Evolutionary conservation across 768 basidiomycete species (phyloP).

Genomic region (Russula brevipes): DNA sequence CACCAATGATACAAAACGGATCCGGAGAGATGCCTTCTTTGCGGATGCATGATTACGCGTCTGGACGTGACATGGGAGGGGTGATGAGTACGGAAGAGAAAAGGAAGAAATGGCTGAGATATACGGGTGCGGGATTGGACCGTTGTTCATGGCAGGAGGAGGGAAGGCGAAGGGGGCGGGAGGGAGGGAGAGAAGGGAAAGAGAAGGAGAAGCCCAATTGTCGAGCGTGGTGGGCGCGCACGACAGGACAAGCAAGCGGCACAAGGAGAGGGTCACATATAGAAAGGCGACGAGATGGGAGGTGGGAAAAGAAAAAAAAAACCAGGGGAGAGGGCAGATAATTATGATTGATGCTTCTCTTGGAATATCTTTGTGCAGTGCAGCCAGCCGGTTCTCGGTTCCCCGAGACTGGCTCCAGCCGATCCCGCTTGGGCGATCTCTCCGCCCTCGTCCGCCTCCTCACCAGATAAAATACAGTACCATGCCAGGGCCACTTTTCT

Average conservation of each 20-base stretch:
- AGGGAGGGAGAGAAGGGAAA: neutral
- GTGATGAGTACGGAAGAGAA: neutral
- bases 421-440: neutral
- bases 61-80: neutral
- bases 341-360: too few species aligned
- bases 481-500: too few species aligned
- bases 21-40: conserved; percentile 23
- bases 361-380: too few species aligned
- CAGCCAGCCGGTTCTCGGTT: too few species aligned
- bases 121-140: conserved; percentile 14
- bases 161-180: neutral
- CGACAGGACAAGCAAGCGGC: too few species aligned
- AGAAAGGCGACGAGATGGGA: neutral
- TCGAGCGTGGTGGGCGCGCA: neutral
- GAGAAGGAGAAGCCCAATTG: neutral
- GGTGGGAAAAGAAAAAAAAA: conserved; percentile 8
- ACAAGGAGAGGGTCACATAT: neutral
- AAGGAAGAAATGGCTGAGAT: neutral
- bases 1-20: conserved; percentile 36
- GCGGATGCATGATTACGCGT: conserved; percentile 13
- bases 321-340: neutral
- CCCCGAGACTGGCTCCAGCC: neutral
- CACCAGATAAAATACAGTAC: too few species aligned
- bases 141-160: neutral
- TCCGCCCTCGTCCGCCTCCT: neutral